A percentile compares a stretch with the other conserved stretches of the same genome.
These are phyloP conservation scores for Rhizomucor pusillus DNA, from an alignment of 371 early-diverging fungal genomes.

Conservation along the genomic window DNA sequence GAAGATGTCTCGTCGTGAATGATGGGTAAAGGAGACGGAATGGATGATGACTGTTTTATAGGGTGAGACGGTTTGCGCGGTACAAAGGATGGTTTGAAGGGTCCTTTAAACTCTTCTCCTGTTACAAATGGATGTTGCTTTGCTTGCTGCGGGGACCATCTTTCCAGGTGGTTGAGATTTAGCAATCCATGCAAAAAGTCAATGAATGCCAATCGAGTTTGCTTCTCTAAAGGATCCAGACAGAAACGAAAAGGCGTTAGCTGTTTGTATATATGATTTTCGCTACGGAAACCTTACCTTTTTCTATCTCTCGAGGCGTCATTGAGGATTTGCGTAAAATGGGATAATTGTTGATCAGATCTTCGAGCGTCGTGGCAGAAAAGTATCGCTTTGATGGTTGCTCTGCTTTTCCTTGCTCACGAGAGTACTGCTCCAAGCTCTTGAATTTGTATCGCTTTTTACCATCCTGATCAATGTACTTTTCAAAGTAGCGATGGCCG, in stretches of 20 bases:
- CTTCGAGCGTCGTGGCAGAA: slow-evolving; percentile 75
- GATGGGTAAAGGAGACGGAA: slow-evolving; percentile 11
- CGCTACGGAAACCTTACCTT: slow-evolving; percentile 52
- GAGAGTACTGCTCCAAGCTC: slow-evolving; percentile 77
- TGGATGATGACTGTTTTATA: slow-evolving; percentile 12
- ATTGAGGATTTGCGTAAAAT: slow-evolving; percentile 65
- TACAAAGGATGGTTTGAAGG: slow-evolving; percentile 42
- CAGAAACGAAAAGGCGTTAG: no score
- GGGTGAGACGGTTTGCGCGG: slow-evolving; percentile 24
- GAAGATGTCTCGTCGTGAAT: slow-evolving; percentile 5
- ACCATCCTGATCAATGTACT: slow-evolving; percentile 40
- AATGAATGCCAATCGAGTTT: slow-evolving; percentile 68
- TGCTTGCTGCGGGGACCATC: slow-evolving; percentile 97
- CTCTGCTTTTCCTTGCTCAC: slow-evolving; percentile 72
- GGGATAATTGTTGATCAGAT: slow-evolving; percentile 86
- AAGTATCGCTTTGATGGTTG: slow-evolving; percentile 93
- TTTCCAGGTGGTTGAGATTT: slow-evolving; percentile 87
- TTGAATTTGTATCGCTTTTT: slow-evolving; percentile 70
- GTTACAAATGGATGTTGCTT: slow-evolving; percentile 94
- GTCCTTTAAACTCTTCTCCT: slow-evolving; percentile 66
- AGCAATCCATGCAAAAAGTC: slow-evolving; percentile 91
- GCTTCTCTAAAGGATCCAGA: slow-evolving; percentile 56
- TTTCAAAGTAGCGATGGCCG: slow-evolving; percentile 80
- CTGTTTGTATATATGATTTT: no score
- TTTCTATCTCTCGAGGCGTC: slow-evolving; percentile 72